These are phyloP conservation scores for Aspergillus sp. DNA, from an alignment of 2,329 filamentous ascomycete genomes.

Conservation along the genomic window DNA sequence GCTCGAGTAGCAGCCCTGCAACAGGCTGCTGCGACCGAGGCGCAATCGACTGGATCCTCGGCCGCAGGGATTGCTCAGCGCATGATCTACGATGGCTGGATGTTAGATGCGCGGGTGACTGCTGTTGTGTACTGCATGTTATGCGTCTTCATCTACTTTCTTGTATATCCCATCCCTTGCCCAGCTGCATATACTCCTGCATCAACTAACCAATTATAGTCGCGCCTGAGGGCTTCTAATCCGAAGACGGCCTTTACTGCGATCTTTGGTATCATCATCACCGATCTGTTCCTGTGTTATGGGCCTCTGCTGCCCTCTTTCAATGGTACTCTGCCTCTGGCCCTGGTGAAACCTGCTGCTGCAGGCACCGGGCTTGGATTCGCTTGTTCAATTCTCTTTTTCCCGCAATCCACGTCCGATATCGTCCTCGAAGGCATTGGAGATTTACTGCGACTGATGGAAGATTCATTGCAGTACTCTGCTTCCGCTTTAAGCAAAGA, in stretches of 20 bases:
- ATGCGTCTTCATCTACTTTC: conserved; percentile 47
- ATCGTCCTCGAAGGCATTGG: conserved; percentile 39
- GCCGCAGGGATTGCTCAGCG: conserved; percentile 31
- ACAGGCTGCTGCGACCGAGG: conserved; percentile 21
- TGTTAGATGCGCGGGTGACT: conserved; percentile 51
- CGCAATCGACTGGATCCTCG: conserved; percentile 32
- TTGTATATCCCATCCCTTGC: conserved; percentile 19
- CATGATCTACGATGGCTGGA: conserved; percentile 46
- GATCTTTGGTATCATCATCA: conserved; percentile 50
- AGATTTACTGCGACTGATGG: conserved; percentile 28
- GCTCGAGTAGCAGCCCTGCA: conserved; percentile 36
- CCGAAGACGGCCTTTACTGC: conserved; percentile 48
- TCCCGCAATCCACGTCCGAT: conserved; percentile 52
- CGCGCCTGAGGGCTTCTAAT: conserved; percentile 47
- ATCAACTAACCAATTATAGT: conserved; percentile 17
- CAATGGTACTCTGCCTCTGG: conserved; percentile 37
- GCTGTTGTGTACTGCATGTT: conserved; percentile 38
- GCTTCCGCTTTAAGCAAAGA: conserved; percentile 17
- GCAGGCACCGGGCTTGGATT: conserved; percentile 49
- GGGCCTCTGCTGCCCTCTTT: conserved; percentile 47
- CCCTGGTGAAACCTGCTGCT: conserved; percentile 48
- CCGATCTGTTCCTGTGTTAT: conserved; percentile 47
- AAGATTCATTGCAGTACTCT: conserved; percentile 33
- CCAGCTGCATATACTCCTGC: not conserved
- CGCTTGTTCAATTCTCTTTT: conserved; percentile 47